Conservation (phyloP, 352 stramenopile species). For the Globisporangium abappressorium region DNA sequence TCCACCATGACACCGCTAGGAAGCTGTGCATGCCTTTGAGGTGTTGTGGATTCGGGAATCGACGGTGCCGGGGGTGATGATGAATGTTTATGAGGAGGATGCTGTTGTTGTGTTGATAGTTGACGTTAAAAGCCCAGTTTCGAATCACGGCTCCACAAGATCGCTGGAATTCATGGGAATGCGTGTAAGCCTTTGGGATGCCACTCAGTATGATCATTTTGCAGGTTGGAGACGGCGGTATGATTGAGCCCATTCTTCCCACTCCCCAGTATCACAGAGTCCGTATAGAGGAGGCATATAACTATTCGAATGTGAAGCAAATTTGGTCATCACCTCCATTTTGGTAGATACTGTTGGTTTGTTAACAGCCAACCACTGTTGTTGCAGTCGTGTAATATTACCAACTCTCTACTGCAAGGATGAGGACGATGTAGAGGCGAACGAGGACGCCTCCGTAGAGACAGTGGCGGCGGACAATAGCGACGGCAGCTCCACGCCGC, state of each 20-base stretch:
- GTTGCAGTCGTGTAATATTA: too few relatives aligned
- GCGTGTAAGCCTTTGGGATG: background rate
- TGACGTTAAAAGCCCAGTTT: background rate
- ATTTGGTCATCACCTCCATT: too few relatives aligned
- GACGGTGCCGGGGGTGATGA: background rate
- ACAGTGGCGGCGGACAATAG: background rate
- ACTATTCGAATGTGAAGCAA: too few relatives aligned
- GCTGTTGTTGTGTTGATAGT: background rate
- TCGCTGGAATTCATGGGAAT: background rate
- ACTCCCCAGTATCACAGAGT: too few relatives aligned
- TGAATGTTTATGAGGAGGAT: background rate
- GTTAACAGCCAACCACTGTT: too few relatives aligned
- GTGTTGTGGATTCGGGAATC: background rate
- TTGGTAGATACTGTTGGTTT: too few relatives aligned
- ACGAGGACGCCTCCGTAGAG: too few relatives aligned
- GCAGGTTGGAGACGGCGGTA: too few relatives aligned
- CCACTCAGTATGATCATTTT: background rate
- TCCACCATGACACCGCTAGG: background rate
- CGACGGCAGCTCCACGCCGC: conserved; percentile 20
- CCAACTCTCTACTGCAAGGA: background rate
- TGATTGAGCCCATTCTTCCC: too few relatives aligned
- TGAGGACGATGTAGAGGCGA: background rate
- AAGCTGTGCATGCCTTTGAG: background rate
- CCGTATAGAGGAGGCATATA: too few relatives aligned
- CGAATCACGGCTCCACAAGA: background rate